A percentile compares a stretch with the other conserved stretches of the same genome.
Evolutionary conservation across 1,139 yeast species (phyloP).

Genomic region (Tardiomyces blankii): DNA sequence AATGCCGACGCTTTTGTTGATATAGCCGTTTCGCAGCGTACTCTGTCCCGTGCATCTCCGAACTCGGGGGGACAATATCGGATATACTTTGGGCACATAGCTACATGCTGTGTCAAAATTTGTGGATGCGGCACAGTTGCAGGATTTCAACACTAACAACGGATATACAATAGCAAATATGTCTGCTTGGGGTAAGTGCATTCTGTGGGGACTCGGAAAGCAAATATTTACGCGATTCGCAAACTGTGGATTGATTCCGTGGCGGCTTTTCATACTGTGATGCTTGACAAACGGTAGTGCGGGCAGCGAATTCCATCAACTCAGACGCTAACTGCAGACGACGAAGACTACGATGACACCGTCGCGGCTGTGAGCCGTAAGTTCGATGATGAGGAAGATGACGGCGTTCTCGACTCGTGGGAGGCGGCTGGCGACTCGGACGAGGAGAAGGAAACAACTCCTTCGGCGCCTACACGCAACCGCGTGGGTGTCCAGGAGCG

Average conservation of each 20-base stretch:
- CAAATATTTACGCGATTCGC: no score
- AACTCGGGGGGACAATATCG: no score
- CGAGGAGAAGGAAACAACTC: slow-evolving; percentile 29
- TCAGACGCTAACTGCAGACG: slow-evolving; percentile 23
- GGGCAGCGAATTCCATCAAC: no score
- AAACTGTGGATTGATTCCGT: no score
- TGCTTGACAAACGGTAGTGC: no score
- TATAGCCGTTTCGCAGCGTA: no score
- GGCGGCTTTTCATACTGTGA: no score
- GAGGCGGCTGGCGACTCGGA: slow-evolving; percentile 38
- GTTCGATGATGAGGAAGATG: slow-evolving; percentile 82
- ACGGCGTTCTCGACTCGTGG: slow-evolving; percentile 70
- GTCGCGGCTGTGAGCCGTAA: slow-evolving; percentile 62
- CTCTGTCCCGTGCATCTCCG: no score
- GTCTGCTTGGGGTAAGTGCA: slow-evolving; percentile 18
- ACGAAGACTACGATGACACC: slow-evolving; percentile 81
- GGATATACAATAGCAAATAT: slow-evolving; percentile 5
- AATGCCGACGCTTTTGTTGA: no score
- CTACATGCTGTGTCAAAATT: background rate
- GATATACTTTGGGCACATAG: no score
- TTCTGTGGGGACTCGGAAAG: background rate
- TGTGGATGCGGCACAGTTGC: background rate
- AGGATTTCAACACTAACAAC: background rate
- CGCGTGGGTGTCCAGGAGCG: slow-evolving; percentile 25
- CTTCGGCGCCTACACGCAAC: slow-evolving; percentile 25